Base-by-base conservation (phyloP, 495 filamentous ascomycete species). In the Penicillium angulare region DNA sequence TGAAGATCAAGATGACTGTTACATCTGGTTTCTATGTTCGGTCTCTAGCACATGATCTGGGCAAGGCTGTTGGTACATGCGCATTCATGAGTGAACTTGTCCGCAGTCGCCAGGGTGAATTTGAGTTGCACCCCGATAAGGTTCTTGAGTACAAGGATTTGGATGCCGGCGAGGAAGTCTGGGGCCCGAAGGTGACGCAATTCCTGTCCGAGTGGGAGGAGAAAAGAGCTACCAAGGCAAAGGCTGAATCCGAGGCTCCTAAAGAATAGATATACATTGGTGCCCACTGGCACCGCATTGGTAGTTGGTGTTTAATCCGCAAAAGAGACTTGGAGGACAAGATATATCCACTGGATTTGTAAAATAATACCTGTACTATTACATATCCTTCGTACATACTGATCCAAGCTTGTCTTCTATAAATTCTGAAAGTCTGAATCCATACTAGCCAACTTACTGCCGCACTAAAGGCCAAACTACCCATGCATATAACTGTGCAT, bases 1-100 rank as follows among this genome's bases (percentile, higher is more conserved):
- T 83, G 33, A 87, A 80, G 63, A 80, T 99, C 42, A 82, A 84
- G 47, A 90, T 99, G 88, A 95, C 87, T 1, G 93, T 96, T 33
- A 86, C 90, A 4, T 96, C 90, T 3, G 93, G 93, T 34, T 99
- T 97, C 77, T 99, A 99, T 69, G 93, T 99, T 33, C 88, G 93
- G 47, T 92, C 86, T 27, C 78, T 99, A 35, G 88, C 89, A 47
- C 90, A 97, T 59, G 95, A 99, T 59, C 77, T 99, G 23, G 93
- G 93, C 15, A 79, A 84, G 56, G 88, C 90, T 35, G 71, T 95
- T 9, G 84, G 85, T 20, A 95, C 88, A 27, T 82, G 86, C 26
- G 93, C 79, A 21, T 73, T 92, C 59, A 97, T 99, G 93, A 86
- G 89, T 42, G 81, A 86, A 50, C 80, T 99, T 24, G 77, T 86